Conservation (phyloP, 345 rosid species). For the Eucalyptus sp. region DNA sequence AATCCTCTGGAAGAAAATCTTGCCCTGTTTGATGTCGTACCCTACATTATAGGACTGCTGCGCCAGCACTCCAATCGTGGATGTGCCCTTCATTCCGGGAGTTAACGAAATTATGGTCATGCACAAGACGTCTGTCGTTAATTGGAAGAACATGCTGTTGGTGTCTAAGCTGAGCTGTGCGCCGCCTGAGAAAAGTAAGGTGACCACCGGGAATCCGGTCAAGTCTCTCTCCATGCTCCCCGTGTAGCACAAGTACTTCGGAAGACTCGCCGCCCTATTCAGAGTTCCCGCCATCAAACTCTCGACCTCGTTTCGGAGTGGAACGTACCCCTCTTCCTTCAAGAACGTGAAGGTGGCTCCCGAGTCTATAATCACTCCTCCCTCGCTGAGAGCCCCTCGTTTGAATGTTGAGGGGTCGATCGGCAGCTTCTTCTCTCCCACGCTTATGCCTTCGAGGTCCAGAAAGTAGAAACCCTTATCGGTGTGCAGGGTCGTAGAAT, state of each 20-base stretch:
- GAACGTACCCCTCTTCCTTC: not conserved
- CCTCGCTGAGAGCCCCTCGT: not conserved
- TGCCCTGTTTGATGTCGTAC: constrained; percentile 9
- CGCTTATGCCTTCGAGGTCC: not conserved
- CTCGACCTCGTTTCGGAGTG: not conserved
- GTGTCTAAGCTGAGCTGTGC: constrained; percentile 24
- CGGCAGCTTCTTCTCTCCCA: constrained; percentile 2
- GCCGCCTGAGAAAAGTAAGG: constrained; percentile 27
- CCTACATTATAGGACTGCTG: constrained; percentile 29
- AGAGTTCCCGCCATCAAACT: not conserved
- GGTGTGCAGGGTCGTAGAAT: not conserved
- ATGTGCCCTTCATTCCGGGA: not conserved
- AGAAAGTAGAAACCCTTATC: not conserved
- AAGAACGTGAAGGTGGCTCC: not conserved
- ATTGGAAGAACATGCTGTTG: constrained; percentile 26
- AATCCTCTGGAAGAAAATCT: constrained; percentile 18
- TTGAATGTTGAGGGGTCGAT: not conserved
- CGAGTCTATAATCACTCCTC: constrained; percentile 1
- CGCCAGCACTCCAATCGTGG: constrained; percentile 29
- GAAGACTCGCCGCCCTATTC: not conserved
- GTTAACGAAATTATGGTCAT: constrained; percentile 8
- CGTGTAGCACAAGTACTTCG: constrained; percentile 15
- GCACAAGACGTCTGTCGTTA: constrained; percentile 11
- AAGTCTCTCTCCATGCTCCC: constrained; percentile 16
- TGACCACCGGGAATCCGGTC: constrained; percentile 21